Evolutionary conservation across 2,329 filamentous ascomycete genomes (phyloP).

Genomic region (Neurospora crassa): DNA sequence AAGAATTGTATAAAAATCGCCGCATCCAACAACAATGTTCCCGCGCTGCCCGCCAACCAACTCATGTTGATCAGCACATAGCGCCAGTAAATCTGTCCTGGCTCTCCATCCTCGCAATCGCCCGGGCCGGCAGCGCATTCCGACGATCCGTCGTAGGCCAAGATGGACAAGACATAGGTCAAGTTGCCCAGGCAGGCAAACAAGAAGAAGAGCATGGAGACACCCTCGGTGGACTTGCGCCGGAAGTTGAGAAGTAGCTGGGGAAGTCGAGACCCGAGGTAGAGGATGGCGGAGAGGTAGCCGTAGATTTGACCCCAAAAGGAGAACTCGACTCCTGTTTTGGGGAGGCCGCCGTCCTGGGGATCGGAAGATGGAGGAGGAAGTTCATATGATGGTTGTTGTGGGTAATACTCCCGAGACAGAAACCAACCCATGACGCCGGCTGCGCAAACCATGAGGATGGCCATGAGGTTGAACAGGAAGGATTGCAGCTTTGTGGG

Average conservation of each 20-base stretch:
- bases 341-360: conserved; percentile 27
- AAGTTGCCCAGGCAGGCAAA: conserved; percentile 94
- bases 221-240: conserved; percentile 85
- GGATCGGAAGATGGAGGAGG: conserved; percentile 27
- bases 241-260: conserved; percentile 89
- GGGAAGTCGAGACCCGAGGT: conserved; percentile 81
- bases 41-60: conserved; percentile 83
- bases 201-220: conserved; percentile 90
- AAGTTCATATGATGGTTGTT: conserved; percentile 22
- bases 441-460: conserved; percentile 74
- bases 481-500: conserved; percentile 47
- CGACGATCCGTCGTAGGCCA: conserved; percentile 66
- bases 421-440: conserved; percentile 84
- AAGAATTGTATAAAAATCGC: conserved; percentile 89
- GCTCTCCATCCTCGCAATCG: conserved; percentile 57
- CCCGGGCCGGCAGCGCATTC: conserved; percentile 40
- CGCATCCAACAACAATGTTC: conserved; percentile 76
- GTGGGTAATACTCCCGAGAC: conserved; percentile 37
- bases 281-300: conserved; percentile 81
- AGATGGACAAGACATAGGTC: conserved; percentile 84
- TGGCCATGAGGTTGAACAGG: conserved; percentile 64
- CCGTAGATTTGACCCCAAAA: conserved; percentile 81
- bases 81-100: conserved; percentile 55
- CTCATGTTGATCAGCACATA: conserved; percentile 87
- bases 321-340: conserved; percentile 50